Conservation (phyloP, 192 early-diverging fungal species). For the Podochytrium sp. region DNA sequence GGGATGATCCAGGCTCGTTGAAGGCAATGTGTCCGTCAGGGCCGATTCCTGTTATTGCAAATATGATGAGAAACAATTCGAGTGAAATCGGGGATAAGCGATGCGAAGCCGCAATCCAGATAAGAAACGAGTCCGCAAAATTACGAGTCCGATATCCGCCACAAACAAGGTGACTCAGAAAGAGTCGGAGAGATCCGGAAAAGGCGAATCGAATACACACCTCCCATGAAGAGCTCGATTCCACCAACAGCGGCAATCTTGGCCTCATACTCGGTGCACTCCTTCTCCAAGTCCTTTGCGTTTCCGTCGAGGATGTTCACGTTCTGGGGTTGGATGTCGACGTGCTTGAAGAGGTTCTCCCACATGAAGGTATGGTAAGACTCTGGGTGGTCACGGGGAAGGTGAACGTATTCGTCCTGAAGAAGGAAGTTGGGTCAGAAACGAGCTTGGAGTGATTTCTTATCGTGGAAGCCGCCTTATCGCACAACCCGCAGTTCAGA, state of each 20-base stretch:
- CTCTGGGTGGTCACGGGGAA: conserved; percentile 84
- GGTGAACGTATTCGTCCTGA: conserved; percentile 78
- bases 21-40: conserved; percentile 93
- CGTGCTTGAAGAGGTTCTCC: conserved; percentile 86
- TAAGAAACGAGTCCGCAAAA: too few relatives aligned
- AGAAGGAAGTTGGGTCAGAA: neutral
- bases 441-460: neutral
- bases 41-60: conserved; percentile 65
- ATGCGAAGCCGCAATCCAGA: too few relatives aligned
- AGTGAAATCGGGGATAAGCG: too few relatives aligned
- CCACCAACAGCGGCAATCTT: conserved; percentile 80
- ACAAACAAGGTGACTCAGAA: too few relatives aligned
- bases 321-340: conserved; percentile 79
- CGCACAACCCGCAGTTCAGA: neutral
- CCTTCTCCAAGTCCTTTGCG: conserved; percentile 76
- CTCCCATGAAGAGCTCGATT: conserved; percentile 87
- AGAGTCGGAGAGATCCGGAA: too few relatives aligned
- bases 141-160: too few relatives aligned
- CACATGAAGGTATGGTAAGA: conserved; percentile 93
- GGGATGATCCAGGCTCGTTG: conserved; percentile 87
- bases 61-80: too few relatives aligned
- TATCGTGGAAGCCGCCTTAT: neutral
- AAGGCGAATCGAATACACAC: neutral
- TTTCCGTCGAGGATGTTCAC: conserved; percentile 88
- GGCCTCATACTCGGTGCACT: conserved; percentile 80